These are phyloP conservation scores for Ceratobasidium sp. DNA, from an alignment of 1,284 basidiomycete genomes.

Conservation along the genomic window DNA sequence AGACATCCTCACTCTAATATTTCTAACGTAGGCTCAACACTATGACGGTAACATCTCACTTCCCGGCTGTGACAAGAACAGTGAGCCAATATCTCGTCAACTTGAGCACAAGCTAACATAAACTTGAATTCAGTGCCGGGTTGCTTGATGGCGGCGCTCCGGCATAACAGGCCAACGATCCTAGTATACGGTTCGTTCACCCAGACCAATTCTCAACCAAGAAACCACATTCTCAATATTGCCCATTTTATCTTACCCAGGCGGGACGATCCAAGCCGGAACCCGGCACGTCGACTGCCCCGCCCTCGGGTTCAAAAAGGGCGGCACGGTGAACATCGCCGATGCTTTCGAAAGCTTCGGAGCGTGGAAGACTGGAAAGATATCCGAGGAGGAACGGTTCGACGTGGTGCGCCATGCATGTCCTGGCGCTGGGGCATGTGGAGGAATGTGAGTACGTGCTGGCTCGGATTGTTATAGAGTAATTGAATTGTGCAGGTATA, in stretches of 20 bases:
- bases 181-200: slow-evolving; percentile 80
- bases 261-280: slow-evolving; percentile 78
- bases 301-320: slow-evolving; percentile 79
- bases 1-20: background rate
- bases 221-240: slow-evolving; percentile 23
- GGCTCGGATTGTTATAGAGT: background rate
- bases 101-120: background rate
- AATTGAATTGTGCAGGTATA: slow-evolving; percentile 50
- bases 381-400: slow-evolving; percentile 79
- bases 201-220: slow-evolving; percentile 48
- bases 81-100: slow-evolving; percentile 46
- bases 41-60: slow-evolving; percentile 87
- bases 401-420: slow-evolving; percentile 87
- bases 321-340: slow-evolving; percentile 83
- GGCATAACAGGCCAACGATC: slow-evolving; percentile 87
- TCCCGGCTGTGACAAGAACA: slow-evolving; percentile 91
- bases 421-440: slow-evolving; percentile 81
- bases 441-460: slow-evolving; percentile 82
- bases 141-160: slow-evolving; percentile 84
- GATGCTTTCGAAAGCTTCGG: slow-evolving; percentile 89
- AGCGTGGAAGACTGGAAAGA: slow-evolving; percentile 79
- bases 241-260: background rate
- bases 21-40: slow-evolving; percentile 73
- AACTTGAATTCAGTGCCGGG: slow-evolving; percentile 72
- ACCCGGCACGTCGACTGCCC: slow-evolving; percentile 82